phyloP scores from a whole-genome alignment of 2,329 filamentous ascomycete genomes.

The Diaporthe aspalathi region DNA sequence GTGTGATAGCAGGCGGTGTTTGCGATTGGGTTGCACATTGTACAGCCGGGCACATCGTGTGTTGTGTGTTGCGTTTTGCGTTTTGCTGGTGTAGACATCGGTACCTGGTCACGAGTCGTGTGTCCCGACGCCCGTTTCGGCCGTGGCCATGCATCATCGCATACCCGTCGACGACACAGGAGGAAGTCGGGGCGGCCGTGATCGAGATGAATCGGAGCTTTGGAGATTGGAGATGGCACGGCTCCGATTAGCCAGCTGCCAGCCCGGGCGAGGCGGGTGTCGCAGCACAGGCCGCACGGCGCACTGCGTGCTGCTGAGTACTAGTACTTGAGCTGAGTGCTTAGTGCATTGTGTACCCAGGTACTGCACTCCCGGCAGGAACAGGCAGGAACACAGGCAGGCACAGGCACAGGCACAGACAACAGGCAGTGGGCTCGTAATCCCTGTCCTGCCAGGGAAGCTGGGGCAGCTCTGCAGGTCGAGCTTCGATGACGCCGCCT shows the following conservation, averaged over 20 bases:
- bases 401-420: neutral
- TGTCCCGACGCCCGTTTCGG: neutral
- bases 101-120: neutral
- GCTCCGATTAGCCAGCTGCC: slow-evolving; percentile 14
- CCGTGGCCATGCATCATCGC: neutral
- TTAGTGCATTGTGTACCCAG: neutral
- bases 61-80: no score
- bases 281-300: neutral
- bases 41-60: neutral
- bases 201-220: neutral
- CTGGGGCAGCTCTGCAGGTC: slow-evolving; percentile 5
- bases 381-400: no score
- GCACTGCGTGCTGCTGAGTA: neutral
- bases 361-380: no score
- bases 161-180: neutral
- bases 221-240: neutral
- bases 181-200: neutral
- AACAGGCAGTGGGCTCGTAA: slow-evolving; percentile 7
- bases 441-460: slow-evolving; percentile 13
- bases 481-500: slow-evolving; percentile 24
- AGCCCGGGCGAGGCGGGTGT: neutral
- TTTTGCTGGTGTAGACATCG: neutral
- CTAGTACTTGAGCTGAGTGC: no score
- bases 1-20: neutral
- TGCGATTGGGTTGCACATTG: neutral